A percentile compares a stretch with the other conserved stretches of the same genome.
These are phyloP conservation scores for Bolboschoenus planiculmis DNA, from an alignment of 176 grass and related monocot species.

Conservation along the genomic window DNA sequence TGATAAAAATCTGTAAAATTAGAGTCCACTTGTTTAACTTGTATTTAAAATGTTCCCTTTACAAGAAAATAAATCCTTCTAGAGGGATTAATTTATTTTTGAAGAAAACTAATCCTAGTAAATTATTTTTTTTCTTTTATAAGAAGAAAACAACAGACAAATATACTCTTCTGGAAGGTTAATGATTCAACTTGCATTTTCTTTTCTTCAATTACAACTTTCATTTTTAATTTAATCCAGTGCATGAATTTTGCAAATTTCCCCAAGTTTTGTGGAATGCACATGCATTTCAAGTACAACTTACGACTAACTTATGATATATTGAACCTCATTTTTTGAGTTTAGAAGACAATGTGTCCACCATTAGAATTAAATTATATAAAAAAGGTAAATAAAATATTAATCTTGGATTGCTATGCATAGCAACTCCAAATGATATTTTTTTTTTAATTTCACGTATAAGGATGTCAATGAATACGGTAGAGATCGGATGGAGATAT, in stretches of 20 bases:
- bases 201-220: neutral
- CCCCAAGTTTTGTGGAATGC: neutral
- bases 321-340: neutral
- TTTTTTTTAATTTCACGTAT: no score
- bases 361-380: neutral
- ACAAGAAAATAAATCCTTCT: neutral
- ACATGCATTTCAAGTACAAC: conserved; percentile 1
- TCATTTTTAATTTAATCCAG: neutral
- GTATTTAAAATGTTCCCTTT: neutral
- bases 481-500: no score
- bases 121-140: no score
- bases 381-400: neutral
- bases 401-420: neutral
- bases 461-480: no score
- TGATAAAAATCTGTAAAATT: neutral
- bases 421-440: neutral
- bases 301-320: neutral
- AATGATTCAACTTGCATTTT: neutral
- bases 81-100: no score
- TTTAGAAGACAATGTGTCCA: neutral
- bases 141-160: neutral
- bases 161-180: neutral
- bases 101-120: no score
- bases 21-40: neutral
- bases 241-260: neutral